Base-by-base conservation (phyloP, 106 monocot species). In the Alisma plantagoaquatica region DNA sequence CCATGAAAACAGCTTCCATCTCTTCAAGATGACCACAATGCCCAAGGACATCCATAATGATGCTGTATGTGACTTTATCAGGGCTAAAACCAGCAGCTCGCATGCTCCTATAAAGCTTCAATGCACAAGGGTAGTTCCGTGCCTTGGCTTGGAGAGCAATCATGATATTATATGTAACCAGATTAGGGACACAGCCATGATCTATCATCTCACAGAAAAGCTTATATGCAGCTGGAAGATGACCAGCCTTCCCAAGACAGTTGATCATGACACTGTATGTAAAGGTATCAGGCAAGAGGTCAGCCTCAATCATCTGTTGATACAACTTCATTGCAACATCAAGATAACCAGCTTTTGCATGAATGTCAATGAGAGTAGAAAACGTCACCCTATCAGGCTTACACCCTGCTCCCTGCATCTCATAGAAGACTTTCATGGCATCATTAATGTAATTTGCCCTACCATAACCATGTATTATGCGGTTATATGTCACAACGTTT, bases 1-100 rank as follows among this genome's bases (percentile, higher is more conserved):
- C 35, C 14, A 7, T 38, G 14, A 38, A 38, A 38, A 38, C 35
- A 7, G 14, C 35, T 38, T 38, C n/a, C 14, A 38, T 14, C 14
- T 75, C 83, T 42, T 75, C 70, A 1, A 91, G 66, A n/a, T 70
- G 46, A 29, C 80, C 85, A n/a, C 9, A 38, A 38, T 38, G 81
- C 61, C 91, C 91, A 91, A 17, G 72, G 54, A 23, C 85, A 58
- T 81, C 91, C 54, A 74, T 85, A 41, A 81, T 23, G 72, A 20
- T 72, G 63, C 80, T 85, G 35, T 38, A 38, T 7, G 35, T 38
- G 14, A 38, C 14, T 14, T 38, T 38, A 38, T 38, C 35, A 38
- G 35, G 35, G 35, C 14, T 5, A 38, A 38, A 38, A 5, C 35
- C 35, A 7, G 35, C 35, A 38, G 35, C 35, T 7, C 35, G 35